Conservation (phyloP, 2,329 filamentous ascomycete species). For the Aureobasidium sp. region DNA sequence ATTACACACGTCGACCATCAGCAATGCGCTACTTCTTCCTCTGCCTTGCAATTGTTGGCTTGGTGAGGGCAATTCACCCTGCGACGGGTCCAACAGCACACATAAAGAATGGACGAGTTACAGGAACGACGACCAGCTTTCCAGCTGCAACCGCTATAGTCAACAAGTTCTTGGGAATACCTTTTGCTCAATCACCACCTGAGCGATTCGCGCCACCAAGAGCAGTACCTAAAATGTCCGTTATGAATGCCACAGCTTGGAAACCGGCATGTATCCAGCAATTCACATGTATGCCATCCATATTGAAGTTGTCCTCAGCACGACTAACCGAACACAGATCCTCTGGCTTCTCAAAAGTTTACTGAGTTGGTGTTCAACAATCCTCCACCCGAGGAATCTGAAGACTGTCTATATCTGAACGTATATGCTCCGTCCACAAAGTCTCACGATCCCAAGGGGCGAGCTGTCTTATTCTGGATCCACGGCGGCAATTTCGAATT, state of each 20-base stretch:
- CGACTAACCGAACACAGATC: conserved; percentile 20
- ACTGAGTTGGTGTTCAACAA: conserved; percentile 28
- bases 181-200: conserved; percentile 28
- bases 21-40: background rate
- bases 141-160: conserved; percentile 26
- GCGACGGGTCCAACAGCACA: conserved; percentile 22
- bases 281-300: conserved; percentile 17
- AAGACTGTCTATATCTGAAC: conserved; percentile 32
- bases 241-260: conserved; percentile 26
- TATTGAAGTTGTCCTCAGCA: background rate
- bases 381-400: conserved; percentile 28
- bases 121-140: conserved; percentile 26
- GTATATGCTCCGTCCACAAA: conserved; percentile 28
- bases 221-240: background rate
- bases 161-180: conserved; percentile 31
- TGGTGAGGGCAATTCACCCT: background rate
- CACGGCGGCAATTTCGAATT: conserved; percentile 30
- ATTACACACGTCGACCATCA: too few species aligned
- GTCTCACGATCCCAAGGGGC: conserved; percentile 22
- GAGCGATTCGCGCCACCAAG: conserved; percentile 26
- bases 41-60: background rate
- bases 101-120: conserved; percentile 24
- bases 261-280: conserved; percentile 30
- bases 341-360: conserved; percentile 24
- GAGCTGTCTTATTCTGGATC: conserved; percentile 31